Percentiles rank a stretch among this genome's conserved stretches.
Evolutionary conservation across 2,329 filamentous ascomycete species (phyloP).

Genomic region (Cercospora janseana): DNA sequence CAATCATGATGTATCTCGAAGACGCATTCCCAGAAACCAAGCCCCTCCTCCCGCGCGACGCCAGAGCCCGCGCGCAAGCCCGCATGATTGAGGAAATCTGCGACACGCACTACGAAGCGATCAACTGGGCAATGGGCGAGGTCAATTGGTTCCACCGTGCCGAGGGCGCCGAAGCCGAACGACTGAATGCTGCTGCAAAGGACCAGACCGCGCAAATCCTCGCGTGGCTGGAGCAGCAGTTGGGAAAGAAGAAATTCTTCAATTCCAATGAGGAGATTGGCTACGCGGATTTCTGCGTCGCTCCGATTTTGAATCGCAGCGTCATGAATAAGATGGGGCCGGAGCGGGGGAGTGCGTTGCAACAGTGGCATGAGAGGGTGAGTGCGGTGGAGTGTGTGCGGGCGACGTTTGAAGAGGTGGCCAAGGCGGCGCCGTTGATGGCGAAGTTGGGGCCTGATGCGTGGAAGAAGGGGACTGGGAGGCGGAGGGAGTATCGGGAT

Average conservation of each 20-base stretch:
- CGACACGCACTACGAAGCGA: constrained; percentile 37
- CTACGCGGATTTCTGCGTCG: constrained; percentile 35
- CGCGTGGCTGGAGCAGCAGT: constrained; percentile 30
- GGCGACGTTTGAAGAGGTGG: constrained; percentile 31
- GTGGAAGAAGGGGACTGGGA: constrained; percentile 19
- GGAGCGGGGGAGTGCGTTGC: constrained; percentile 18
- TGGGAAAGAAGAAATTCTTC: constrained; percentile 32
- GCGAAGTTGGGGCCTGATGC: constrained; percentile 15
- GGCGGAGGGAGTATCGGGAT: constrained; percentile 31
- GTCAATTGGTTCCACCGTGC: constrained; percentile 30
- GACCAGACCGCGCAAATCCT: constrained; percentile 29
- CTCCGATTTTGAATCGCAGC: constrained; percentile 30
- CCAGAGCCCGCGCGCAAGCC: constrained; percentile 26
- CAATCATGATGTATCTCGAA: constrained; percentile 37
- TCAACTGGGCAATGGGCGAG: constrained; percentile 33
- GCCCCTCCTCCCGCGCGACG: constrained; percentile 19
- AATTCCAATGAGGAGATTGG: constrained; percentile 30
- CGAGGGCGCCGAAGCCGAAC: constrained; percentile 26
- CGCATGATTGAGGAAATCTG: constrained; percentile 36
- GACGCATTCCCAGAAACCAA: constrained; percentile 29
- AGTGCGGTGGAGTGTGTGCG: constrained; percentile 25
- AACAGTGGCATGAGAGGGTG: constrained; percentile 27
- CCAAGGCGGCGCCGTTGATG: constrained; percentile 25
- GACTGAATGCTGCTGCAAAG: constrained; percentile 30
- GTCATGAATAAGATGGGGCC: constrained; percentile 28